Conservation (phyloP, 768 basidiomycete genomes). For the Kwoniella botswanensis region DNA sequence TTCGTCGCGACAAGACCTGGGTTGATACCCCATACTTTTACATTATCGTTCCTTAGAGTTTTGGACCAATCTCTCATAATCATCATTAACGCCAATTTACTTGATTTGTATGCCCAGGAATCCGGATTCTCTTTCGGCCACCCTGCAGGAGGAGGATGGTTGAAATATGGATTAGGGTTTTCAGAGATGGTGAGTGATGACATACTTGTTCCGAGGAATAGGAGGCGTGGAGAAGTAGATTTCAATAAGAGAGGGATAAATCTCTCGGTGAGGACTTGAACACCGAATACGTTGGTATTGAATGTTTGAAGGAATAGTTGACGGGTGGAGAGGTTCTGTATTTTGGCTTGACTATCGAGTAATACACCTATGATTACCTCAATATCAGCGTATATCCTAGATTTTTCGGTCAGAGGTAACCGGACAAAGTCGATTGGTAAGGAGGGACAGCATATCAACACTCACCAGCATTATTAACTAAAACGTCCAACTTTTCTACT, state of each 20-base stretch:
- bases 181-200: background rate
- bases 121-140: conserved; percentile 9
- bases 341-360: background rate
- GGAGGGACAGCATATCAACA: background rate
- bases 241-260: conserved; percentile 8
- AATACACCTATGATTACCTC: background rate
- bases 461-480: conserved; percentile 28
- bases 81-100: conserved; percentile 15
- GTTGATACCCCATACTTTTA: conserved; percentile 21
- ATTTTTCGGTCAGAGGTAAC: background rate
- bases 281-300: conserved; percentile 33
- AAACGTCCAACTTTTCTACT: conserved; percentile 3
- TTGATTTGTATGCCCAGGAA: conserved; percentile 9
- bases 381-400: background rate
- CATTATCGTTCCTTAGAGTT: conserved; percentile 9
- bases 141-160: conserved; percentile 13
- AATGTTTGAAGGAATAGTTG: conserved; percentile 16
- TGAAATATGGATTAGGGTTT: background rate
- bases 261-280: conserved; percentile 9
- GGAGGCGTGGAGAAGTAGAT: background rate
- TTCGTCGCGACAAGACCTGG: conserved; percentile 31
- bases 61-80: conserved; percentile 15
- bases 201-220: conserved; percentile 12
- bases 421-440: too few relatives aligned
- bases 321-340: background rate